These are phyloP conservation scores for Jaminaea rosea DNA, from an alignment of 1,284 basidiomycete species.

Conservation along the genomic window DNA sequence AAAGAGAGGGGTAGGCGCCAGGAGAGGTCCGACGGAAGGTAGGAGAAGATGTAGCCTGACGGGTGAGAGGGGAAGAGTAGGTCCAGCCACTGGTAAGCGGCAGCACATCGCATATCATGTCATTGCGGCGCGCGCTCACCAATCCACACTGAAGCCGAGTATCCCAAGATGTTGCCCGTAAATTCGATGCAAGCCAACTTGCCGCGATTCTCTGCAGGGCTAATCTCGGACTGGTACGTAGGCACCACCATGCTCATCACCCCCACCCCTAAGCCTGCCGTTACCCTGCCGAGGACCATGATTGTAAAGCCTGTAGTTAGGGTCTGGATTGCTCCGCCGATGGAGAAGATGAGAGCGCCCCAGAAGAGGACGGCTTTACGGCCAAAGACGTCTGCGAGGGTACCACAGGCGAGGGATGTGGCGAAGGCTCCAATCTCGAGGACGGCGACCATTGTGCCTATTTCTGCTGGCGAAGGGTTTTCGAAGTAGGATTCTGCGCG, in stretches of 20 bases:
- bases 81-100: too few relatives aligned
- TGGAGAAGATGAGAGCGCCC: slow-evolving; percentile 76
- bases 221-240: slow-evolving; percentile 94
- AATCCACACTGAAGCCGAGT: slow-evolving; percentile 71
- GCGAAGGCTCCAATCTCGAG: slow-evolving; percentile 68
- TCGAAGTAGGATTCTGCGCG: slow-evolving; percentile 50
- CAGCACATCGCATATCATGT: too few relatives aligned
- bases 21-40: slow-evolving; percentile 50
- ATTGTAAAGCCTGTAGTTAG: slow-evolving; percentile 69
- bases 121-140: too few relatives aligned
- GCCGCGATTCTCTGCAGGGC: slow-evolving; percentile 69
- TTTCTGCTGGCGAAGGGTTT: slow-evolving; percentile 57
- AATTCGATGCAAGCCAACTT: slow-evolving; percentile 83
- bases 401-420: slow-evolving; percentile 80
- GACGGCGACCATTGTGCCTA: slow-evolving; percentile 72
- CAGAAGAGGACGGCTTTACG: slow-evolving; percentile 76
- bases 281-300: slow-evolving; percentile 79
- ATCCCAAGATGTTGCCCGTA: slow-evolving; percentile 75
- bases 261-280: slow-evolving; percentile 88
- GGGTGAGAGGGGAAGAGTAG: too few relatives aligned
- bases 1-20: slow-evolving; percentile 49
- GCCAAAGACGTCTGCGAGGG: slow-evolving; percentile 76
- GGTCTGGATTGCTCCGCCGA: slow-evolving; percentile 83
- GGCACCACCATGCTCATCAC: slow-evolving; percentile 70
- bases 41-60: slow-evolving; percentile 89